Percentiles rank a stretch among this genome's conserved stretches.
These are phyloP conservation scores for Akanthomyces muscarius DNA, from an alignment of 2,329 filamentous ascomycete genomes.

Conservation along the genomic window DNA sequence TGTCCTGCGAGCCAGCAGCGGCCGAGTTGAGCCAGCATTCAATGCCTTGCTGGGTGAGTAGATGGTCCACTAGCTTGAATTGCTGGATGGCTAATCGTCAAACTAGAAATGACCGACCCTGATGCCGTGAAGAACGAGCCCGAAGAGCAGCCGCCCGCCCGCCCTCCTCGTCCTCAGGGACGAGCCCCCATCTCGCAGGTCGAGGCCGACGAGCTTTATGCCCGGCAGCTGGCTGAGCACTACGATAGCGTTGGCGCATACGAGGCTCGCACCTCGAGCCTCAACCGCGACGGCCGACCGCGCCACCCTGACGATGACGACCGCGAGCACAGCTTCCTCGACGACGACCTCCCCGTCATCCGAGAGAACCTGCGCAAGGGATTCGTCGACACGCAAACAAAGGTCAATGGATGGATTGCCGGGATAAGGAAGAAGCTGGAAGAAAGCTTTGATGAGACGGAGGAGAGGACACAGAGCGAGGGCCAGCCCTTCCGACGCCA, in stretches of 20 bases:
- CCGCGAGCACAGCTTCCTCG: slow-evolving; percentile 84
- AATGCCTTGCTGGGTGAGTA: slow-evolving; percentile 79
- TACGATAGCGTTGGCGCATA: slow-evolving; percentile 65
- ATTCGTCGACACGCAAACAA: slow-evolving; percentile 88
- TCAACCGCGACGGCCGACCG: slow-evolving; percentile 37
- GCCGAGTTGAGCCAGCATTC: slow-evolving; percentile 88
- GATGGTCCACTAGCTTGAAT: neutral
- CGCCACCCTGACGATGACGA: slow-evolving; percentile 47
- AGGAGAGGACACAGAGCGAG: slow-evolving; percentile 37
- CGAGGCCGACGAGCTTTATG: slow-evolving; percentile 86
- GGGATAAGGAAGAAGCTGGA: slow-evolving; percentile 91
- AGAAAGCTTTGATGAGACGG: slow-evolving; percentile 74
- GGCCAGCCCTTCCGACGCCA: slow-evolving; percentile 44
- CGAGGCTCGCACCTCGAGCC: slow-evolving; percentile 52
- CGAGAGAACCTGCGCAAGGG: slow-evolving; percentile 90
- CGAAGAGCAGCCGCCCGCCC: slow-evolving; percentile 62
- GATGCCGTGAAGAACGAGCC: slow-evolving; percentile 56
- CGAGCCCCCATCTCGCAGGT: slow-evolving; percentile 69
- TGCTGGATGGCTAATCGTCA: neutral
- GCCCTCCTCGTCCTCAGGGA: slow-evolving; percentile 71
- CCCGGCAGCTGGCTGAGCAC: slow-evolving; percentile 87
- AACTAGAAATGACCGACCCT: slow-evolving; percentile 71
- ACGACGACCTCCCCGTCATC: slow-evolving; percentile 92
- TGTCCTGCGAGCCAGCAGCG: slow-evolving; percentile 79
- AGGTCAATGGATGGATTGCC: slow-evolving; percentile 89